These are phyloP conservation scores for Corrigiola litoralis DNA, from an alignment of 179 eudicot species.

Conservation along the genomic window DNA sequence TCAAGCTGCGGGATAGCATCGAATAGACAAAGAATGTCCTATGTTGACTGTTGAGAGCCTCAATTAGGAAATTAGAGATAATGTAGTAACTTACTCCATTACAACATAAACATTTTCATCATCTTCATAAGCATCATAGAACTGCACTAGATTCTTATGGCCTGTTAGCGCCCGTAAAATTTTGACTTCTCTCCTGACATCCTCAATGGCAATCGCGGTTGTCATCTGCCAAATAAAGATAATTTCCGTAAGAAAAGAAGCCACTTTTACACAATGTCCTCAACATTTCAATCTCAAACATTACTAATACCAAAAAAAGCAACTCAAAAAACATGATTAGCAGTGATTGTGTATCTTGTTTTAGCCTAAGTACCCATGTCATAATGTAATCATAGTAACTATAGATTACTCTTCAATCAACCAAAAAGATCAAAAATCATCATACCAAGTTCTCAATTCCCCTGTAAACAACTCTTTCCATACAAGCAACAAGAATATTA, in stretches of 20 bases:
- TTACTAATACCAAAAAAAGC: conserved; percentile 12
- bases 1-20: background rate
- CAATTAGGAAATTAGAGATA: background rate
- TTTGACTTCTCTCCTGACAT: conserved; percentile 84
- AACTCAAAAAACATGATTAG: conserved; percentile 9
- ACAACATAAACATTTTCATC: conserved; percentile 75
- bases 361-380: background rate
- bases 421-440: conserved; percentile 1
- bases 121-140: conserved; percentile 85
- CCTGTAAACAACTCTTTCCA: background rate
- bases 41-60: background rate
- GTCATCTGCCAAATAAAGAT: conserved; percentile 57
- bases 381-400: background rate
- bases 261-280: conserved; percentile 7
- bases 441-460: background rate
- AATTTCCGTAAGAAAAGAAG: conserved; percentile 19
- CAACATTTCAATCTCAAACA: conserved; percentile 15
- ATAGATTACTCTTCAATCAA: background rate
- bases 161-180: conserved; percentile 74
- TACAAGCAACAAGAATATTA: conserved; percentile 1
- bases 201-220: conserved; percentile 82
- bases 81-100: conserved; percentile 70
- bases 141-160: conserved; percentile 74
- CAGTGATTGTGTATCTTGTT: conserved; percentile 2
- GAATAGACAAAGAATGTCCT: background rate